phyloP scores from a whole-genome alignment of 345 rosid genomes.

The Salix dunnii region DNA sequence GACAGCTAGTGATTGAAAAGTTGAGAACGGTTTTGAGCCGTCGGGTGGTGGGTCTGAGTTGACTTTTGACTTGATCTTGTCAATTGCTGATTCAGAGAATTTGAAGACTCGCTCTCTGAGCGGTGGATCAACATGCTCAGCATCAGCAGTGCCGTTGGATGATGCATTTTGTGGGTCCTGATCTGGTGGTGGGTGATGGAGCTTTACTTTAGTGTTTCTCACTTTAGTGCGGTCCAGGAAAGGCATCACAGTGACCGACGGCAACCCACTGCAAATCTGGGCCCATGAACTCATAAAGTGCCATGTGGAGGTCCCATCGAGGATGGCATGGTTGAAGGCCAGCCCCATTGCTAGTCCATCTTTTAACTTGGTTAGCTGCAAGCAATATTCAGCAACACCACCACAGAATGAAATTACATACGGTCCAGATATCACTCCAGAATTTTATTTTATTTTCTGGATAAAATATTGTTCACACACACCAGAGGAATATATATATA shows the following conservation, averaged over 20 bases:
- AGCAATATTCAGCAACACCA: neutral
- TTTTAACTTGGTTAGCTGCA: conserved; percentile 73
- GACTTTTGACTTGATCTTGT: conserved; percentile 60
- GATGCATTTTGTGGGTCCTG: conserved; percentile 38
- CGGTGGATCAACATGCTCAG: conserved; percentile 23
- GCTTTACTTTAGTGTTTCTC: conserved; percentile 75
- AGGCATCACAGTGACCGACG: conserved; percentile 42
- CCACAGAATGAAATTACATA: too few relatives aligned
- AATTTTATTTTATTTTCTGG: too few relatives aligned
- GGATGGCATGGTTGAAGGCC: conserved; percentile 89
- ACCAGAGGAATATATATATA: too few relatives aligned
- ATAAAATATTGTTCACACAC: too few relatives aligned
- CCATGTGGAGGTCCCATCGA: conserved; percentile 93
- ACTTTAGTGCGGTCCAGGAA: conserved; percentile 77
- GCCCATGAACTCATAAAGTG: conserved; percentile 98
- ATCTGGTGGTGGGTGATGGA: conserved; percentile 43
- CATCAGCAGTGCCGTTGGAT: conserved; percentile 30
- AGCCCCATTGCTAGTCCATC: conserved; percentile 88
- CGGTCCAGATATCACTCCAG: too few relatives aligned
- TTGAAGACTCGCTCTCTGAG: conserved; percentile 67
- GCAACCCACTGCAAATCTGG: conserved; percentile 48
- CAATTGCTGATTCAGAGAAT: conserved; percentile 68
- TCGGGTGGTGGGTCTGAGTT: conserved; percentile 48
- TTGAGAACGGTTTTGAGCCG: conserved; percentile 71
- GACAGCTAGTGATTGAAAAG: conserved; percentile 73